A percentile compares a stretch with the other conserved stretches of the same genome.
Evolutionary conservation across 106 monocot species (phyloP).

Genomic region (Gastrodia elata): DNA sequence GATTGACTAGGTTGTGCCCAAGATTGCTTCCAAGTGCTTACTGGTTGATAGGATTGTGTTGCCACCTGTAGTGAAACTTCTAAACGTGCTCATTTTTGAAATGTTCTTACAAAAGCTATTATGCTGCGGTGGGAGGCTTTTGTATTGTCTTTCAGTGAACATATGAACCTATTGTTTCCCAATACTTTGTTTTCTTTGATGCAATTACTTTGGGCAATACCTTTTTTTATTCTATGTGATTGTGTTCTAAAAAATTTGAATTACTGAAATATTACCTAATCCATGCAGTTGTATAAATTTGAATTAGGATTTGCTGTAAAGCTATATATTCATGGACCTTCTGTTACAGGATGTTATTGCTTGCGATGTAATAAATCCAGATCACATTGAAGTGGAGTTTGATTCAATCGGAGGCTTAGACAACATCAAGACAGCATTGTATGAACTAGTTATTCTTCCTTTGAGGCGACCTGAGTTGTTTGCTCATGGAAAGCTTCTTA

Average conservation of each 20-base stretch:
- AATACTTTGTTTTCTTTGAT: background rate
- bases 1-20: too few species aligned
- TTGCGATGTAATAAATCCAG: conserved; percentile 93
- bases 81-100: background rate
- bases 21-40: too few species aligned
- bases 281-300: background rate
- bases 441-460: conserved; percentile 91
- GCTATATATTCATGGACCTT: background rate
- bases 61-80: too few species aligned
- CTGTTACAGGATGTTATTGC: conserved; percentile 84
- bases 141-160: background rate
- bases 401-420: conserved; percentile 88
- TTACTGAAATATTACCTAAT: background rate
- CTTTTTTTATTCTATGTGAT: background rate
- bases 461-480: conserved; percentile 81
- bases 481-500: conserved; percentile 82
- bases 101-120: background rate
- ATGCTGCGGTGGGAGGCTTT: background rate
- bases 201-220: background rate
- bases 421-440: conserved; percentile 61
- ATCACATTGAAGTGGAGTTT: conserved; percentile 86
- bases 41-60: too few species aligned
- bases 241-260: background rate
- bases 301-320: conserved; percentile 9
- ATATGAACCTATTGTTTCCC: background rate